Base-by-base conservation (phyloP, 208 protist species). In the Balamuthia mandrillaris region DNA sequence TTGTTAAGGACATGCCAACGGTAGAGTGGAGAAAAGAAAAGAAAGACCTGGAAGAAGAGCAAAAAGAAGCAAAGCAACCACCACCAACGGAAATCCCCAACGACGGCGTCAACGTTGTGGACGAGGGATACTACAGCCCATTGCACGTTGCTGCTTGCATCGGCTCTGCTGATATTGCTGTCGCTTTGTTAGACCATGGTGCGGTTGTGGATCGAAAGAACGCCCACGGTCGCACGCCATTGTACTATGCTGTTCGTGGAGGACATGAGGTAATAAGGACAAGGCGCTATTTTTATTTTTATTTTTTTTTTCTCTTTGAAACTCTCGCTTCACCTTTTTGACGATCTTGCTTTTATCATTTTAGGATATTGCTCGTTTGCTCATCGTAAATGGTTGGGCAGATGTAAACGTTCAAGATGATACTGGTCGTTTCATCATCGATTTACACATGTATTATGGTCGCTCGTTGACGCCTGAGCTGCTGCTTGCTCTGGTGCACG, bases 81-180 rank as follows among this genome's bases (percentile, higher is more conserved):
- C n/a, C n/a, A n/a, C n/a, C n/a, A n/a, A n/a, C n/a, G n/a, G n/a
- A n/a, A n/a, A n/a, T n/a, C n/a, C n/a, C n/a, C 21, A 60, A 41
- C 12, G 86, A 74, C 16, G 70, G 84, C 58, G 27, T 89, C 0
- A 89, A 90, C 61, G 60, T 63, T n/a, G 54, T 41, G 31, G 88
- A 87, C 81, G 27, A 74, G 9, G 86, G 89, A 27, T 75, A 77
- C 12, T 78, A 47, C 39, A 87, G 68, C 29, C 88, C 88, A 29
- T 72, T 90, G 1, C 86, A 89, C 24, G 81, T 88, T 54, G 86
- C 88, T 3, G 79, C 77, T 6, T 74, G 84, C 42, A 86, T 88
- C 41, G 88, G 82, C 42, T 66, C 86, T 72, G 29, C 87, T 5
- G 88, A 90, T n/a, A 49, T 90, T 3, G 75, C 72, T 3, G 49